Conservation (phyloP, 441 rosid species). For the Pelargonium australe region DNA sequence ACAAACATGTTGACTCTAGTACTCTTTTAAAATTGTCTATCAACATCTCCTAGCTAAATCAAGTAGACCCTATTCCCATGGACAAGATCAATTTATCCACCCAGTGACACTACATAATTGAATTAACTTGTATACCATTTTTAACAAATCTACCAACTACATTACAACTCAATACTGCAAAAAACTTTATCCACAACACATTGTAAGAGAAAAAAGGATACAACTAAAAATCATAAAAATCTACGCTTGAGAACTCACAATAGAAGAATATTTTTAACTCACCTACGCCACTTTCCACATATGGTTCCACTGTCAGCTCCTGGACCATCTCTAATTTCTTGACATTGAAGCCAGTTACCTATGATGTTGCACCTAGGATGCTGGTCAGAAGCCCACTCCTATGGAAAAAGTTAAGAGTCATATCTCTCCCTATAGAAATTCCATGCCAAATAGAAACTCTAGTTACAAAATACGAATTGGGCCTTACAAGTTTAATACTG, state of each 20-base stretch:
- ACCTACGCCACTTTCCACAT: conserved; percentile 52
- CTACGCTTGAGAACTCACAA: neutral
- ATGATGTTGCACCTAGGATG: conserved; percentile 9
- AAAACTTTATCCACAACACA: neutral
- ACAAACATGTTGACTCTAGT: neutral
- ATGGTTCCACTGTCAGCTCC: conserved; percentile 20
- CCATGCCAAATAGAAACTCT: neutral
- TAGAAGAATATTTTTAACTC: neutral
- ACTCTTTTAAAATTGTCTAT: neutral
- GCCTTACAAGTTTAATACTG: conserved; percentile 21
- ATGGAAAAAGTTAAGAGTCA: neutral
- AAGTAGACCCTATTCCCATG: neutral
- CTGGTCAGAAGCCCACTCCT: conserved; percentile 16
- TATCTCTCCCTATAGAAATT: neutral
- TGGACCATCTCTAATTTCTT: conserved; percentile 19
- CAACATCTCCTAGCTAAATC: neutral
- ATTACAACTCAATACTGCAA: neutral
- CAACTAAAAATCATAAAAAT: neutral
- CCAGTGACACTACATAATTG: neutral
- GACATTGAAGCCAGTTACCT: conserved; percentile 46
- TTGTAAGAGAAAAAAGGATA: neutral
- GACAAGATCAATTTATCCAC: neutral
- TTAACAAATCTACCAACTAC: neutral
- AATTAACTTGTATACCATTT: neutral
- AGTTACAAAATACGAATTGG: neutral